Conservation (phyloP, 306 rosid genomes). For the Casuarina cunninghamiana region DNA sequence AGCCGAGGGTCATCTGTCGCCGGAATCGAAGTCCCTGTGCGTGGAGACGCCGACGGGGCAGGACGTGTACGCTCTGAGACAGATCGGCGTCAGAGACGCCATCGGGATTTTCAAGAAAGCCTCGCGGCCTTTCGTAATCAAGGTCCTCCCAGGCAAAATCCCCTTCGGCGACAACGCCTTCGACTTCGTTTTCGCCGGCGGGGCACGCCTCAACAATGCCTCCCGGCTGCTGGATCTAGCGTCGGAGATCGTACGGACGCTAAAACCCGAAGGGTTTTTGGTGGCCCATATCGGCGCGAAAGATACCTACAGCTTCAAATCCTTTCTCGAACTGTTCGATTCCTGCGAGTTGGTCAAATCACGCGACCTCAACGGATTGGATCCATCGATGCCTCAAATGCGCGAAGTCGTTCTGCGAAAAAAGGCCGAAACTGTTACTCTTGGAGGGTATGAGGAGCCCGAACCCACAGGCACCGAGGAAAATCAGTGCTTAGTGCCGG, state of each 20-base stretch:
- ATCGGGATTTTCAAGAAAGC: slow-evolving; percentile 76
- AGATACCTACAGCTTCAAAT: slow-evolving; percentile 88
- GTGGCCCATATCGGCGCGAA: slow-evolving; percentile 76
- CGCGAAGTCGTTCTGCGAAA: slow-evolving; percentile 78
- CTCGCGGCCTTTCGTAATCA: slow-evolving; percentile 57
- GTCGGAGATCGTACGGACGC: slow-evolving; percentile 70
- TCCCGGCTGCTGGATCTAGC: slow-evolving; percentile 55
- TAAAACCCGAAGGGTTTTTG: slow-evolving; percentile 79
- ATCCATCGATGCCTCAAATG: slow-evolving; percentile 59
- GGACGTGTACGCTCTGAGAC: slow-evolving; percentile 70
- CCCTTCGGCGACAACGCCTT: slow-evolving; percentile 58
- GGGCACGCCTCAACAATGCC: slow-evolving; percentile 51
- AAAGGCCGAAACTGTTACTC: slow-evolving; percentile 39
- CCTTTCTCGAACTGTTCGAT: slow-evolving; percentile 78
- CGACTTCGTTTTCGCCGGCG: slow-evolving; percentile 80
- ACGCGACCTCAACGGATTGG: slow-evolving; percentile 63
- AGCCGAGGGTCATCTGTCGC: slow-evolving; percentile 61
- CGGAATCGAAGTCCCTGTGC: slow-evolving; percentile 58
- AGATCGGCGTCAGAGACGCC: slow-evolving; percentile 59
- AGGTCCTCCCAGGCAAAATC: slow-evolving; percentile 54
- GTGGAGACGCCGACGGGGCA: slow-evolving; percentile 72
- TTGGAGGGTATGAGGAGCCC: slow-evolving; percentile 18
- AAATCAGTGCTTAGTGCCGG: slow-evolving; percentile 71
- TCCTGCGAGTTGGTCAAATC: slow-evolving; percentile 67
- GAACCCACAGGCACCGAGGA: slow-evolving; percentile 28